Evolutionary conservation across 2,329 filamentous ascomycete genomes (phyloP), one percentile per base, ranked within the genome.

Genomic region (Catunica adiposa): DNA sequence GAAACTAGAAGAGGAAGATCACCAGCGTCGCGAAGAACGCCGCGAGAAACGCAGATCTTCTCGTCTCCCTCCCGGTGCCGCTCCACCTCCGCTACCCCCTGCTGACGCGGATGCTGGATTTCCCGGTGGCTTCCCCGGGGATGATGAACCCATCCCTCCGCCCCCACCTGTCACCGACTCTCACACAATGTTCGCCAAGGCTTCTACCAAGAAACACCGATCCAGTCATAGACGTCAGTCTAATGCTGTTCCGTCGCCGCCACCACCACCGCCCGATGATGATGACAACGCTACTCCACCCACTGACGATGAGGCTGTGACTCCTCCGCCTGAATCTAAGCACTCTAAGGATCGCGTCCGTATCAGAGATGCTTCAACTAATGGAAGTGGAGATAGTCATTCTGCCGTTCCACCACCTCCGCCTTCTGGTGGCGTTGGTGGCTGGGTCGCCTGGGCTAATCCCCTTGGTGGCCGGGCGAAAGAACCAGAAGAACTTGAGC

Each of bases 341-440:
- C 74, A 74, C 2, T 86, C 80, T 68, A 94, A 84, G 65, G 86
- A 94, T 60, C 83, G 88, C 14, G 71, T 84, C 26, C 87, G 83
- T 64, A 79, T 89, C 62, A 84, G 86, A 57, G 82, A 84, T 38
- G 75, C 78, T 58, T 73, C 78, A 48, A 40, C 53, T 40, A 44
- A 55, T 40, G 53, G 37, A 14, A 56, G 56, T 31, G 44, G 50
- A 22, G 40, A 50, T 26, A 55, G 38, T 40, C 26, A 31, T 17
- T 37, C 42, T 48, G 52, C 52, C 6, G 29, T 38, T 15, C 50
- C 29, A 31, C 48, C 48, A n/a, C 48, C 40, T 8, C 23, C 53
- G 9, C 38, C 31, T 7, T 31, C 42, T 11, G 53, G 25, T 22
- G 55, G 11, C 80, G 84, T 29, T 92, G 88, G 87, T 83, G 82